Percentiles rank a stretch among this genome's conserved stretches.
These are phyloP conservation scores for Apiospora hydei DNA, from an alignment of 2,329 filamentous ascomycete species.

Conservation along the genomic window DNA sequence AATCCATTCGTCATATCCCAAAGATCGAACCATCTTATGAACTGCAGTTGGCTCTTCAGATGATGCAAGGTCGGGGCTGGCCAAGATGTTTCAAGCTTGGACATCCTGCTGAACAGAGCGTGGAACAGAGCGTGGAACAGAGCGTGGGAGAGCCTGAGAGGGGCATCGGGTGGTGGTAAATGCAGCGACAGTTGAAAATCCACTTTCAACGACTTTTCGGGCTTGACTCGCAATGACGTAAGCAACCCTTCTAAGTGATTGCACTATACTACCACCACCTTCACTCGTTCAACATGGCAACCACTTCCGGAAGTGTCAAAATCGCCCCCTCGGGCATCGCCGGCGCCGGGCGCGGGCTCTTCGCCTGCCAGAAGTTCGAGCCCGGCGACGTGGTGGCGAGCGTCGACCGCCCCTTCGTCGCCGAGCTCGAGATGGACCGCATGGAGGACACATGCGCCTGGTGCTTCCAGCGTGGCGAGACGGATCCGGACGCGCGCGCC, in stretches of 20 bases:
- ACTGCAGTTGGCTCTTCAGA: background rate
- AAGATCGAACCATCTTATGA: background rate
- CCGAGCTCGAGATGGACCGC: slow-evolving; percentile 35
- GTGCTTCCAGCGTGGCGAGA: slow-evolving; percentile 38
- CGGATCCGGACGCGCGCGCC: slow-evolving; percentile 31
- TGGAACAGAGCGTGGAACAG: background rate
- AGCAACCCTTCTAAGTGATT: slow-evolving; percentile 18
- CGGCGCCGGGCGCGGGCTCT: slow-evolving; percentile 38
- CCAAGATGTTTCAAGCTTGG: background rate
- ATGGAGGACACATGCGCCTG: slow-evolving; percentile 39
- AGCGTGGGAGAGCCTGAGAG: background rate
- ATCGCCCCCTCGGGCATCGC: slow-evolving; percentile 33
- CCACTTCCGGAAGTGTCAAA: slow-evolving; percentile 29
- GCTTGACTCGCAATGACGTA: slow-evolving; percentile 17
- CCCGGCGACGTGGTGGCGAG: slow-evolving; percentile 36
- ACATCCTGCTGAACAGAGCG: background rate
- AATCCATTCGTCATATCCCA: background rate
- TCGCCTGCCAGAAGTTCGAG: slow-evolving; percentile 35
- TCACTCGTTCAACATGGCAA: background rate
- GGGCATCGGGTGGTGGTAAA: background rate
- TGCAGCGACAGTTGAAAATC: background rate
- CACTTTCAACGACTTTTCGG: slow-evolving; percentile 7
- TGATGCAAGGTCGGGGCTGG: background rate
- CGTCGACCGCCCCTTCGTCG: slow-evolving; percentile 37
- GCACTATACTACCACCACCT: background rate